Percentiles rank a stretch among this genome's conserved stretches.
Evolutionary conservation across 2,329 filamentous ascomycete species (phyloP).

Genomic region (Fusarium sororula): DNA sequence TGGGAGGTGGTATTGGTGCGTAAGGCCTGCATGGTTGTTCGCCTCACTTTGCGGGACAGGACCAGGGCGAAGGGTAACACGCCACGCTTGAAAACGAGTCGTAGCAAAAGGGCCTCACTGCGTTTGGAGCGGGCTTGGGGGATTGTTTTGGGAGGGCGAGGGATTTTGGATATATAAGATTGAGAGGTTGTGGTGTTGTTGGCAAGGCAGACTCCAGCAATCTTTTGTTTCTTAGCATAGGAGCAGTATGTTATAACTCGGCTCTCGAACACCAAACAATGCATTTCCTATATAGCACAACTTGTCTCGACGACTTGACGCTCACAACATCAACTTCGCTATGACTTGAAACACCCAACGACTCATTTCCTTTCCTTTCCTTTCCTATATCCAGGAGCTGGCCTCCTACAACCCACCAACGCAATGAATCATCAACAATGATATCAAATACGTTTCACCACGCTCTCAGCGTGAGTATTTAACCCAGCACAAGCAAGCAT

Average conservation of each 20-base stretch:
- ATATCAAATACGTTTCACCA: conserved; percentile 27
- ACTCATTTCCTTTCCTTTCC: not conserved
- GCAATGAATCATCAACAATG: not conserved
- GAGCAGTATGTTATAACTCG: not conserved
- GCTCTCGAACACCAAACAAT: not conserved
- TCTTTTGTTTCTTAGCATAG: not conserved
- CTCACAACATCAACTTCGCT: not conserved
- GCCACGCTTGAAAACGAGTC: conserved; percentile 25
- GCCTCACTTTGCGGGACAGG: conserved; percentile 30
- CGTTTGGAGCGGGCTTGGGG: not conserved
- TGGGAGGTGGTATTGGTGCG: conserved; percentile 17
- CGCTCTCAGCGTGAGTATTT: conserved; percentile 18
- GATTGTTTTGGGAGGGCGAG: not conserved
- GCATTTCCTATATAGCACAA: too few relatives aligned
- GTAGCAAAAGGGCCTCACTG: conserved; percentile 18
- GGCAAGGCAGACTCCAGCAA: not conserved
- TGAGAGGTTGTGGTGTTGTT: not conserved
- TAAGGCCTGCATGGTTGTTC: conserved; percentile 28
- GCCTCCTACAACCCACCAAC: conserved; percentile 9
- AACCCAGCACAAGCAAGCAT: conserved; percentile 2
- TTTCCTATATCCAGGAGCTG: conserved; percentile 13
- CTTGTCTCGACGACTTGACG: not conserved
- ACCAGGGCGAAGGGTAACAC: conserved; percentile 15
- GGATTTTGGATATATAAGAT: conserved; percentile 19
- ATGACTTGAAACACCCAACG: not conserved